phyloP scores from a whole-genome alignment of 1,284 basidiomycete species.

The Papiliotrema laurentii region DNA sequence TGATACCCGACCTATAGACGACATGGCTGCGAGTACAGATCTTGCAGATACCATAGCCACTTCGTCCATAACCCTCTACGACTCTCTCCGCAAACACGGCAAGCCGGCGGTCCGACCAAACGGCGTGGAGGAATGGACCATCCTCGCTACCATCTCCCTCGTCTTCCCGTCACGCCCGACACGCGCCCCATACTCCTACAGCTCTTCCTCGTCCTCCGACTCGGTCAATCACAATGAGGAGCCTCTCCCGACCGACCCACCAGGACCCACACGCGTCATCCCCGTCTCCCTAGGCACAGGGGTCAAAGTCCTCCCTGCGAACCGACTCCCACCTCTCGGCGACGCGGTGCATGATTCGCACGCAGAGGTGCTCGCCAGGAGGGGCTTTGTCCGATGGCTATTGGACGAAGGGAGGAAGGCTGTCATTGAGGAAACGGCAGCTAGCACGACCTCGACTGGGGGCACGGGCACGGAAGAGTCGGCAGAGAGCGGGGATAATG shows the following conservation, averaged over 20 bases:
- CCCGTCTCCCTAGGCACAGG: constrained; percentile 63
- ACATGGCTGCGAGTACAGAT: neutral
- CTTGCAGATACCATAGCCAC: constrained; percentile 7
- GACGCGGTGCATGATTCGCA: constrained; percentile 84
- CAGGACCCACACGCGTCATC: too few species aligned
- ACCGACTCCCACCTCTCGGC: constrained; percentile 62
- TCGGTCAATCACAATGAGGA: too few species aligned
- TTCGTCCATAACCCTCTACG: constrained; percentile 23
- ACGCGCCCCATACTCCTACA: too few species aligned
- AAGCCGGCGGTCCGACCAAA: constrained; percentile 43
- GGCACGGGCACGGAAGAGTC: neutral
- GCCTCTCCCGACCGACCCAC: too few species aligned
- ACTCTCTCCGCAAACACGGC: constrained; percentile 35
- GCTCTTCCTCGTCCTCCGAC: neutral
- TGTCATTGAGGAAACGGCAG: constrained; percentile 28
- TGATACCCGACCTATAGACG: neutral
- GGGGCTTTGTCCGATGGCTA: constrained; percentile 76
- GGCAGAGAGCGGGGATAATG: constrained; percentile 8
- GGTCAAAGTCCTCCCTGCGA: constrained; percentile 74
- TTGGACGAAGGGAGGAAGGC: constrained; percentile 58
- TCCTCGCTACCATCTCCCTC: constrained; percentile 43
- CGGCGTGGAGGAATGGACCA: constrained; percentile 47
- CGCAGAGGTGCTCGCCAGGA: constrained; percentile 80
- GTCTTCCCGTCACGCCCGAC: too few species aligned
- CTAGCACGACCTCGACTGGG: neutral